Evolutionary conservation across 2,329 filamentous ascomycete genomes (phyloP).

Genomic region (Curvularia lunata): DNA sequence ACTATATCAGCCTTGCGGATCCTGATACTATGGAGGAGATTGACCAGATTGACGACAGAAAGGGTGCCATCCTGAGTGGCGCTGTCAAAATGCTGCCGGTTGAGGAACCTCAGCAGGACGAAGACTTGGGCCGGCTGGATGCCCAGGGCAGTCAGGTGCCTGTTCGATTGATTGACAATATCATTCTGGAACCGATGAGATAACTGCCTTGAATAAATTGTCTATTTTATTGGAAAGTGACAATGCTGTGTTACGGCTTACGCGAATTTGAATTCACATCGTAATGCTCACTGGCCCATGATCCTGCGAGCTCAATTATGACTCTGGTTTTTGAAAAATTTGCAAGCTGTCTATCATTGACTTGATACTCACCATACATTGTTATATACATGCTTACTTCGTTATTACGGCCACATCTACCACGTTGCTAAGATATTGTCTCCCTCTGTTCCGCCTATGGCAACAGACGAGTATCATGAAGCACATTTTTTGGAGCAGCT

Average conservation of each 20-base stretch:
- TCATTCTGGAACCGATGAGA: constrained; percentile 61
- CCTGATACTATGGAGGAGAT: constrained; percentile 83
- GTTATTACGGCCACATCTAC: constrained; percentile 27
- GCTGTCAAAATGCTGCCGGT: constrained; percentile 89
- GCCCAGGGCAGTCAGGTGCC: constrained; percentile 74
- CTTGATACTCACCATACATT: background rate
- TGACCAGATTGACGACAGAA: constrained; percentile 68
- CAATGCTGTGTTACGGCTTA: background rate
- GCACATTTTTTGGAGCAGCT: too few species aligned
- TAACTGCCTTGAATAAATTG: constrained; percentile 1
- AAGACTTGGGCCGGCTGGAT: constrained; percentile 71
- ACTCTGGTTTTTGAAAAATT: constrained; percentile 19
- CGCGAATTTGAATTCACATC: background rate
- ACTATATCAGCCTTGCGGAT: constrained; percentile 92
- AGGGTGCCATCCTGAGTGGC: constrained; percentile 84
- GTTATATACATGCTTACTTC: constrained; percentile 23
- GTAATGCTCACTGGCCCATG: constrained; percentile 3
- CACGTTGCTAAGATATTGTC: constrained; percentile 25
- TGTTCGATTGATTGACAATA: constrained; percentile 93
- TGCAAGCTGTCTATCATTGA: background rate
- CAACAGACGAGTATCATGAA: constrained; percentile 10
- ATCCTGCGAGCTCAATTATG: constrained; percentile 12
- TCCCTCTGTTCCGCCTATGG: constrained; percentile 27
- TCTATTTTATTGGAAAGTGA: background rate
- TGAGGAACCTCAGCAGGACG: constrained; percentile 70